phyloP scores from a whole-genome alignment of 139 green algal species.

The Micractinium conductrix region DNA sequence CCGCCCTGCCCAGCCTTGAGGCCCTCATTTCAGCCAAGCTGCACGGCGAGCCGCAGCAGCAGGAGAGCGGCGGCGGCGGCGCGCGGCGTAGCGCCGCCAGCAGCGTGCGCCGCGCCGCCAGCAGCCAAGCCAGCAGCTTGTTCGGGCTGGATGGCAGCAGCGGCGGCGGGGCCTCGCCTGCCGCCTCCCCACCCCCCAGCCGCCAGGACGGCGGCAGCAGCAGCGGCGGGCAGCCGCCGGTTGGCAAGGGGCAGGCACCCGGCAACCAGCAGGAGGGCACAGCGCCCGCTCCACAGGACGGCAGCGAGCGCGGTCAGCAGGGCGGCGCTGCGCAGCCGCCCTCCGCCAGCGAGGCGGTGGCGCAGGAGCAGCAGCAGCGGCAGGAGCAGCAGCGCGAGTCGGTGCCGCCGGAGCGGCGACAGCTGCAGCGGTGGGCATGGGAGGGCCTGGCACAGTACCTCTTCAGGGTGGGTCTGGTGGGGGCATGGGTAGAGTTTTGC shows the following conservation, averaged over 20 bases:
- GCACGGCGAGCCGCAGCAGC: neutral
- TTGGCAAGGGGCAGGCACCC: neutral
- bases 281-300: too few relatives aligned
- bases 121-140: slow-evolving; percentile 15
- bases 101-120: neutral
- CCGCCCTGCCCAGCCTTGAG: slow-evolving; percentile 44
- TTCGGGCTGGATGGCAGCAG: slow-evolving; percentile 2
- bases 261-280: neutral
- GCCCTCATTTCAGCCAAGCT: slow-evolving; percentile 2
- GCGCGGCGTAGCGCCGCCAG: neutral
- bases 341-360: neutral
- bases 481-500: too few relatives aligned
- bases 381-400: neutral
- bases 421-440: slow-evolving; percentile 29
- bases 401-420: slow-evolving; percentile 15
- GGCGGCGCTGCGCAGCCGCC: neutral
- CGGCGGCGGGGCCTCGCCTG: neutral
- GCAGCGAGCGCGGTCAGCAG: neutral
- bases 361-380: slow-evolving; percentile 26
- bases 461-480: slow-evolving; percentile 33
- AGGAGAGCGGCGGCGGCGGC: neutral
- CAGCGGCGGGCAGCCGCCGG: neutral
- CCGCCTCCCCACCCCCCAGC: neutral
- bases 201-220: neutral
- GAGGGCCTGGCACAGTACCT: slow-evolving; percentile 44